Base-by-base conservation (phyloP, 306 rosid species). In the Clitoria ternatea region DNA sequence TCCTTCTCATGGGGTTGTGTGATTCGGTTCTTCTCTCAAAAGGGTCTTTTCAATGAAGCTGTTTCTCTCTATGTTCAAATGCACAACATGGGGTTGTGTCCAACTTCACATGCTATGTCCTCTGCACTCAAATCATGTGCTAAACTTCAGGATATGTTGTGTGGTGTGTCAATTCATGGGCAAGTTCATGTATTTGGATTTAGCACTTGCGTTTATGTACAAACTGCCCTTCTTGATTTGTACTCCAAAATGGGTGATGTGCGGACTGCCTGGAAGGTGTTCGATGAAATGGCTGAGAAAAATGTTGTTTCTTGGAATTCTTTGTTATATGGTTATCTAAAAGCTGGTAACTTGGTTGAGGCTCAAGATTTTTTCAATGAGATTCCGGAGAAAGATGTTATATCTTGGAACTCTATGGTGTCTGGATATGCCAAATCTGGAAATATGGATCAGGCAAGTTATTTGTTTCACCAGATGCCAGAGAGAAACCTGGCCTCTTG, bases 221-320 rank as follows among this genome's bases (percentile, higher is more conserved):
- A 83, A 69, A 88, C 97, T 2, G 74, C 91, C 20, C 89, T 91
- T 52, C 73, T 88, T 53, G 89, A 83, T 76, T 56, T 91, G 4
- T 85, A 88, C 30, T 85, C 81, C 0, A 91, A 85, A 85, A 7
- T 80, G 73, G 89, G 85, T 18, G 91, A 85, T 36, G 47, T 80
- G 69, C 42, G 68, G 29, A 77, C 45, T 62, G 87, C 96, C 37
- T 77, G 65, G 18, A 78, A 78, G 79, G 66, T 85, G 77, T 88
- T 91, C 19, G 92, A 87, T 77, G 87, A 79, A 49, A 91, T 88
- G 88, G 12, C 60, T 3, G 80, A 81, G 42, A 85, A 22, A 69
- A 91, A 79, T 82, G 96, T 88, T 22, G 90, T 88, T 69, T 91
- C 96, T 20, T 91, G 97, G 97, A 91, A 88, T 61, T 88, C 96